These are phyloP conservation scores for Suillus hirtellus DNA, from an alignment of 768 basidiomycete genomes.

Conservation along the genomic window DNA sequence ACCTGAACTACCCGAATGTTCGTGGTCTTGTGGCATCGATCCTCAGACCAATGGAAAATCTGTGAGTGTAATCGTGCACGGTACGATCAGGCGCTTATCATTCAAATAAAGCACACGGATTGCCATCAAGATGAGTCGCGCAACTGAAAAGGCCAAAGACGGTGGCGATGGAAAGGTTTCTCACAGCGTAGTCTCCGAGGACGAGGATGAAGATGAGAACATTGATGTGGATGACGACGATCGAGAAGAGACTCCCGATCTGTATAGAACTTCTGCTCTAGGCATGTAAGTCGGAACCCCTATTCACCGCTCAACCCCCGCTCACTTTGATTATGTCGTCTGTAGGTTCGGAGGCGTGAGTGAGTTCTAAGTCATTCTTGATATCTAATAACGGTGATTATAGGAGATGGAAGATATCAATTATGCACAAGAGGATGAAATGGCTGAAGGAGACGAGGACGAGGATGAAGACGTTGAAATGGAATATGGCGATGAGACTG, in stretches of 20 bases:
- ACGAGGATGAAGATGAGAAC: conserved; percentile 51
- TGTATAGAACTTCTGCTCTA: conserved; percentile 94
- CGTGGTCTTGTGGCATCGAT: conserved; percentile 84
- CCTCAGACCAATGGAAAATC: conserved; percentile 82
- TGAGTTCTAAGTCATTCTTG: conserved; percentile 4
- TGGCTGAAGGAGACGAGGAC: conserved; percentile 80
- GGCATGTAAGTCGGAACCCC: conserved; percentile 69
- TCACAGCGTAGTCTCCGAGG: conserved; percentile 40
- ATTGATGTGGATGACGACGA: conserved; percentile 59
- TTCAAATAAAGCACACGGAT: conserved; percentile 71
- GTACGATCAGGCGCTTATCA: conserved; percentile 10
- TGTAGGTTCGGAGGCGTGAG: conserved; percentile 77
- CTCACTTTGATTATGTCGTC: neutral
- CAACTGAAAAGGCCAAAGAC: conserved; percentile 66
- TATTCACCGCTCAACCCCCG: neutral
- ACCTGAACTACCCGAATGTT: conserved; percentile 93
- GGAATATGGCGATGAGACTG: conserved; percentile 83
- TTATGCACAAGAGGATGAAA: conserved; percentile 67
- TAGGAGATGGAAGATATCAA: conserved; percentile 87
- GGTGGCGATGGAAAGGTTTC: conserved; percentile 47
- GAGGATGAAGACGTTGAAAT: conserved; percentile 85
- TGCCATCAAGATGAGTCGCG: conserved; percentile 96
- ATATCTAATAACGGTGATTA: conserved; percentile 20
- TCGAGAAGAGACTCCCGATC: conserved; percentile 84
- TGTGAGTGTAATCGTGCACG: conserved; percentile 53